A percentile compares a stretch with the other conserved stretches of the same genome.
phyloP scores from a whole-genome alignment of 148 eudicot species.

The Pharnaceum exiguum region DNA sequence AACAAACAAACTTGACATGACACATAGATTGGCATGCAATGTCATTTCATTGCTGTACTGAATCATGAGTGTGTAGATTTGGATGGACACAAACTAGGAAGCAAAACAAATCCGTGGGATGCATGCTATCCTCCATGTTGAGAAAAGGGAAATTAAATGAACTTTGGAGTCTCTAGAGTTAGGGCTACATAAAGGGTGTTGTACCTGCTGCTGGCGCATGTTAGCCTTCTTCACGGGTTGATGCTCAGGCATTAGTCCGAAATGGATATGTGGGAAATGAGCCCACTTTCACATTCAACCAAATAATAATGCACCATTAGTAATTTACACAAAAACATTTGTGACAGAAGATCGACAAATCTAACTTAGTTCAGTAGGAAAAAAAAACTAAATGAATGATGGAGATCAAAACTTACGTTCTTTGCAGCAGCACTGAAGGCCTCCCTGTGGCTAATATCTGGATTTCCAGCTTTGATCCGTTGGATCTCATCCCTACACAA shows the following conservation, averaged over 20 bases:
- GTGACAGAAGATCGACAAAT: neutral
- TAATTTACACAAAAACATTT: neutral
- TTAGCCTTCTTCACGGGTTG: slow-evolving; percentile 96
- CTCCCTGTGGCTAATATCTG: slow-evolving; percentile 98
- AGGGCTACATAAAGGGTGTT: slow-evolving; percentile 15
- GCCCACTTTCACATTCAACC: slow-evolving; percentile 71
- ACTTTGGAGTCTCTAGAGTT: slow-evolving; percentile 10
- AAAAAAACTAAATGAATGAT: neutral
- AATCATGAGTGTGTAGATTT: too few relatives aligned
- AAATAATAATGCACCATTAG: slow-evolving; percentile 4
- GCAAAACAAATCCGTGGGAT: too few relatives aligned
- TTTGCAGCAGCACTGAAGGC: slow-evolving; percentile 99
- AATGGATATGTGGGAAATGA: slow-evolving; percentile 98
- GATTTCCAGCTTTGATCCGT: slow-evolving; percentile 98
- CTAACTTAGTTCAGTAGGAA: neutral
- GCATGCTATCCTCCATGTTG: too few relatives aligned
- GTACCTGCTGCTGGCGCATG: slow-evolving; percentile 71
- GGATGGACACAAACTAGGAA: too few relatives aligned
- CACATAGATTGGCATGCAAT: too few relatives aligned
- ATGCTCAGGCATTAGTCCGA: slow-evolving; percentile 96
- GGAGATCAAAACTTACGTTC: slow-evolving; percentile 59
- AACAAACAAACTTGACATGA: too few relatives aligned
- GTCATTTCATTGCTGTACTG: too few relatives aligned
- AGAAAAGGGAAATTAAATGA: neutral
- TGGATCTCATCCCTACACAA: slow-evolving; percentile 93